These are phyloP conservation scores for Pythium vanterpoolii DNA, from an alignment of 352 stramenopile species.

Conservation along the genomic window DNA sequence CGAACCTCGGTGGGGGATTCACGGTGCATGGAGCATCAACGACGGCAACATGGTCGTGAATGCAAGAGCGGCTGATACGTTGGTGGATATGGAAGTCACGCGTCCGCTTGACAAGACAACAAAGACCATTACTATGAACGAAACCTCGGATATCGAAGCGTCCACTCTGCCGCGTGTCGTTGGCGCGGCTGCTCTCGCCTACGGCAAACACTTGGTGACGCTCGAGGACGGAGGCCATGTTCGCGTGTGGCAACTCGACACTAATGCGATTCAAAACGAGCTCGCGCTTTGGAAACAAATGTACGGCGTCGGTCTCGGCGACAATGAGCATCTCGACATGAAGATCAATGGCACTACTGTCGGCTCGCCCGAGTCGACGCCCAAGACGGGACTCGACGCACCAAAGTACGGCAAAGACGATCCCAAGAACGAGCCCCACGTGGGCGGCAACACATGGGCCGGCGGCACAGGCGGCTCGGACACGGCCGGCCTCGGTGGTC, in stretches of 20 bases:
- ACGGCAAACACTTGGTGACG: conserved; percentile 42
- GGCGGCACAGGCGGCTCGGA: conserved; percentile 91
- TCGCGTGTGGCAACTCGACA: conserved; percentile 63
- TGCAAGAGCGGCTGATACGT: conserved; percentile 13
- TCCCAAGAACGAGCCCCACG: conserved; percentile 91
- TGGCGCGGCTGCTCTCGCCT: conserved; percentile 28
- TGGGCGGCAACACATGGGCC: conserved; percentile 95
- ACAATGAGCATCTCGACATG: conserved; percentile 31
- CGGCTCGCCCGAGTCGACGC: conserved; percentile 40
- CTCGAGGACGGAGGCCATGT: conserved; percentile 56
- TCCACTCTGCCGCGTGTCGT: conserved; percentile 35
- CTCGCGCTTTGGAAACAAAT: conserved; percentile 62
- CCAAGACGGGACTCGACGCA: conserved; percentile 58
- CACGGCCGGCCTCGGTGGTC: conserved; percentile 90
- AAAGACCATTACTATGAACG: conserved; percentile 42
- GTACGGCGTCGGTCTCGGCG: conserved; percentile 34
- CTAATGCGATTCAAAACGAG: conserved; percentile 39
- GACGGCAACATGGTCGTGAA: conserved; percentile 22
- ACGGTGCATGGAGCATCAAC: conserved; percentile 22
- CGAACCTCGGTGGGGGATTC: conserved; percentile 24
- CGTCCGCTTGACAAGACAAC: conserved; percentile 16
- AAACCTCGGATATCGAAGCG: neutral
- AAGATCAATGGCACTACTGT: conserved; percentile 41
- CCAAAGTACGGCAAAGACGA: conserved; percentile 95
- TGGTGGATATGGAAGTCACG: conserved; percentile 26